Conservation (phyloP, 2,329 filamentous ascomycete species). For the Fusarium austroafricanum region DNA sequence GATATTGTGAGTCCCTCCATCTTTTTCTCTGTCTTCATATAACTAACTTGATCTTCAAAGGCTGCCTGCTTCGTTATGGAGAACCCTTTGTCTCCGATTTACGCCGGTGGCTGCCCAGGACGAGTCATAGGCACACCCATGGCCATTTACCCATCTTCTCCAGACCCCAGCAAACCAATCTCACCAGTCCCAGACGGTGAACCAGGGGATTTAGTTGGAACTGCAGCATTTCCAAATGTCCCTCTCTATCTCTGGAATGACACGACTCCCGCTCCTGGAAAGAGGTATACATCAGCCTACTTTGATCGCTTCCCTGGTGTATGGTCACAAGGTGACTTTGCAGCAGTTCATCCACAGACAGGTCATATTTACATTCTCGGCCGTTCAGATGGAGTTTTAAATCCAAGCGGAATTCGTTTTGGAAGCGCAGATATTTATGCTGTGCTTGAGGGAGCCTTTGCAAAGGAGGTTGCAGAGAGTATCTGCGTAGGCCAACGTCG, state of each 20-base stretch:
- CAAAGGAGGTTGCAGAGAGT: slow-evolving; percentile 73
- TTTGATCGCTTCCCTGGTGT: slow-evolving; percentile 73
- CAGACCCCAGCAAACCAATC: slow-evolving; percentile 60
- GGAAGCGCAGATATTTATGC: slow-evolving; percentile 84
- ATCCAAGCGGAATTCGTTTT: slow-evolving; percentile 82
- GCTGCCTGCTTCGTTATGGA: slow-evolving; percentile 71
- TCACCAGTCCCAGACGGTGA: slow-evolving; percentile 65
- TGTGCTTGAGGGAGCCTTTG: slow-evolving; percentile 75
- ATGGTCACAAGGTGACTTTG: slow-evolving; percentile 88
- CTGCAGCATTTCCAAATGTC: slow-evolving; percentile 78
- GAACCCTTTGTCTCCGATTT: slow-evolving; percentile 76
- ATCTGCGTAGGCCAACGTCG: slow-evolving; percentile 83
- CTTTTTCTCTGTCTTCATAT: background rate
- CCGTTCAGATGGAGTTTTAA: slow-evolving; percentile 81
- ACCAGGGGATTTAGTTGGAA: slow-evolving; percentile 80
- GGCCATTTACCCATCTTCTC: slow-evolving; percentile 66
- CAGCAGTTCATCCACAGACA: slow-evolving; percentile 75
- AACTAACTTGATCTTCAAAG: slow-evolving; percentile 42
- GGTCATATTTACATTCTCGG: slow-evolving; percentile 74
- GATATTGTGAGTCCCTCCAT: slow-evolving; percentile 69
- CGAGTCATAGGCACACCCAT: slow-evolving; percentile 62
- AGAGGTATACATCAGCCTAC: slow-evolving; percentile 70
- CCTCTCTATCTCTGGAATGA: slow-evolving; percentile 76
- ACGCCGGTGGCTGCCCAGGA: slow-evolving; percentile 66
- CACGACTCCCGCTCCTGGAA: slow-evolving; percentile 58